Percentiles rank a stretch among this genome's conserved stretches.
phyloP scores from a whole-genome alignment of 148 eudicot genomes.

The Vaccinium darrowii region DNA sequence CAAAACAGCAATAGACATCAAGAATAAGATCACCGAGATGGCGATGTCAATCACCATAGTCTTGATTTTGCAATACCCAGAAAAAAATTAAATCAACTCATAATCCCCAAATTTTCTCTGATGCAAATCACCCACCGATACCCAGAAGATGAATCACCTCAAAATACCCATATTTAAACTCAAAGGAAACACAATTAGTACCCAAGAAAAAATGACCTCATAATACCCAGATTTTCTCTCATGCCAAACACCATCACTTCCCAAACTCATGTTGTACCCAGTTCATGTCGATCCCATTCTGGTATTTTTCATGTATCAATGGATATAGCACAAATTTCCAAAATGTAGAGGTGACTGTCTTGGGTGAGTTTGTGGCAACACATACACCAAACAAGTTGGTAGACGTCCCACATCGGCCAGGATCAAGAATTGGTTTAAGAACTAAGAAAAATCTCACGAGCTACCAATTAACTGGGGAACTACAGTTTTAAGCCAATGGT shows the following conservation, averaged over 20 bases:
- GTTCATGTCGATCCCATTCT: not conserved
- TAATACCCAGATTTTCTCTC: not conserved
- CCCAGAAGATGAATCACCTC: not conserved
- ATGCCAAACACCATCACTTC: conserved; percentile 1
- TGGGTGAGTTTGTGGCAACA: not conserved
- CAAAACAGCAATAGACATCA: conserved; percentile 22
- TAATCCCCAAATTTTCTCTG: not conserved
- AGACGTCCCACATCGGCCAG: not conserved
- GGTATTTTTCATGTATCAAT: not conserved
- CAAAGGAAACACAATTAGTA: not conserved
- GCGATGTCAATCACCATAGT: conserved; percentile 17
- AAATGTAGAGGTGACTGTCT: not conserved
- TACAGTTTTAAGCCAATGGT: not conserved
- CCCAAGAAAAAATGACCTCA: not conserved
- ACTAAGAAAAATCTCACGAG: not conserved
- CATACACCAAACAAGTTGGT: not conserved
- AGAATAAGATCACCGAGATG: conserved; percentile 15
- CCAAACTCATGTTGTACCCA: not conserved
- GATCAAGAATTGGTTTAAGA: not conserved
- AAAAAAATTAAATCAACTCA: not conserved
- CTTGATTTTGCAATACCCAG: conserved; percentile 7
- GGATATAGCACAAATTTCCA: not conserved
- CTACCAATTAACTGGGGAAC: not conserved
- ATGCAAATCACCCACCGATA: not conserved
- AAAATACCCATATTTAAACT: too few relatives aligned